Evolutionary conservation across 1,284 basidiomycete species (phyloP), one percentile per base, ranked within the genome.

Genomic region (Phellopilus nigrolimitatus): DNA sequence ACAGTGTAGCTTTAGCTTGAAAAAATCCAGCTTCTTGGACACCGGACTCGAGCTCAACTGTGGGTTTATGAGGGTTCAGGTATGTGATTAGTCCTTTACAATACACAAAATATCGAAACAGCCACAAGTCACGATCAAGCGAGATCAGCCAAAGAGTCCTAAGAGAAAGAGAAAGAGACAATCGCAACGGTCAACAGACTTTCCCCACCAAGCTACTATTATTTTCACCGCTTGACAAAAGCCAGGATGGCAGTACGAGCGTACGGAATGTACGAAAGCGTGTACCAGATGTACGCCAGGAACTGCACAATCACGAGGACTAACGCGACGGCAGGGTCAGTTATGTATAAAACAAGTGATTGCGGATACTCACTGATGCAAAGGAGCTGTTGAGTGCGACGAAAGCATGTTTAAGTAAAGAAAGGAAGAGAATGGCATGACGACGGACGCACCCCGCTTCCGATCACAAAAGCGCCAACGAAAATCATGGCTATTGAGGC

Each of bases 231-330:
- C 25, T 39, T 39, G 10, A 49, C 15, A 24, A 53, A 15, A 9
- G 30, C 40, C 15, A 43, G 71, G 39, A 88, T 78, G 10, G 82
- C 88, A 2, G 79, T 70, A 47, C 91, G 79, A 1, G 91, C 91
- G 61, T 92, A 93, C 1, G 91, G 91, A 59, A 95, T 90, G 70
- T 94, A 95, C 13, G 83, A 87, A 19, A 88, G 69, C 39, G 76
- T 81, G 64, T 87, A 91, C 88, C 90, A 93, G 17, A 84, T 82
- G 67, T 87, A 92, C 6, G 90, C 91, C 53, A 93, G 71, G 65
- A 84, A 91, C 68, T 92, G 80, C 66, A 94, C 72, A 66, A 93
- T 76, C 53, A 94, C 91, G 66, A 93, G 90, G 52, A 94, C 87
- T 89, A 63, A n/a, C 4, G 34, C 24, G 43, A 46, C 21, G 17